Base-by-base conservation (phyloP, 176 grass and related monocot genomes). In the Themeda triandra region DNA sequence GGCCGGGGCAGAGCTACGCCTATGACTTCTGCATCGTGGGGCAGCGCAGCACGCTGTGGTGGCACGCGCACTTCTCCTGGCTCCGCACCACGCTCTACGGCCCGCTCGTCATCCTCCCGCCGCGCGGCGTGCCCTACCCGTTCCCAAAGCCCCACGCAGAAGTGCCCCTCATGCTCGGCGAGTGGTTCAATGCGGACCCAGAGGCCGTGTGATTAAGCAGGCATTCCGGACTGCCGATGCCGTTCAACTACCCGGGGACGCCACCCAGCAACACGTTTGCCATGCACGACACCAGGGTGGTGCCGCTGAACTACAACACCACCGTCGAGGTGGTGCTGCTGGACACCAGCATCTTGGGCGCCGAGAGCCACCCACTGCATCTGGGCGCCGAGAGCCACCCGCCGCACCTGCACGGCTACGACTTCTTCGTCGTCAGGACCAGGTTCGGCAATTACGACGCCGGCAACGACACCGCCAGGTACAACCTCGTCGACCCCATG, bases 131-230 rank as follows among this genome's bases (percentile, higher is more conserved):
- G 5, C 4, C 25, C 3, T 94, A 94, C 69, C 92, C 88, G 70
- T 94, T 94, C 87, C 36, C 86, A 33, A 81, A 76, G 73, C 92
- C 92, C 29, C 2, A 90, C 54, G 1, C 28, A 0, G 75, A 91
- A 40, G 79, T 88, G 3, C 86, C 92, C 37, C 35, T 94, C 86
- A 76, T 94, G 75, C 62, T 94, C 64, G 92, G 92, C 24, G 94
- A 97, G 88, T 97, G 94, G 94, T 97, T 90, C 87, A 92, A 92
- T 76, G 85, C 85, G 10, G 92, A 97, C 74, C 87, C 94, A 31
- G 94, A 97, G 85, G 92, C 89, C 0, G 80, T n/a, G n/a, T 97
- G 1, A 90, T 97, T 65, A 75, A 1, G 19, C 92, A 97, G 70
- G 92, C 94, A 6, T 49, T 97, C 78, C 87, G 29, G 13, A 90